Base-by-base conservation (phyloP, 2,329 filamentous ascomycete genomes). In the Epichloe scottii region DNA sequence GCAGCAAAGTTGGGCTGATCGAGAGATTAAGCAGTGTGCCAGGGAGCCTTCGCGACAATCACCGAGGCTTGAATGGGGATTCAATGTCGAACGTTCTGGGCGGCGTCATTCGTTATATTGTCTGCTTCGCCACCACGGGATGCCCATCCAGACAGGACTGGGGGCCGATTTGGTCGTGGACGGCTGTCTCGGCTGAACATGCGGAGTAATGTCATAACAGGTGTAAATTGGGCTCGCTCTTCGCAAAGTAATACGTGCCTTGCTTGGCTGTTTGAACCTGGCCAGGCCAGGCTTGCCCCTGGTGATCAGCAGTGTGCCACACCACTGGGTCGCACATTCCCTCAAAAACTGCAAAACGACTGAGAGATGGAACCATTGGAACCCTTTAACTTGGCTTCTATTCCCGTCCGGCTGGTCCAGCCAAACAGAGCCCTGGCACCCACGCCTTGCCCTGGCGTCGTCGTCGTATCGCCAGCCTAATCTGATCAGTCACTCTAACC, bases 341-440 rank as follows among this genome's bases (percentile, higher is more conserved):
- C 39, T 10, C 17, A 41, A 41, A n/a, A n/a, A n/a, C n/a, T n/a
- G n/a, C n/a, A n/a, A n/a, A 41, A 19, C 12, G 39, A 41, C 17
- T 41, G 45, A 14, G 17, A 21, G 33, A 46, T 37, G 21, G 33
- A 46, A 35, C 45, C 35, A 46, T 37, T 21, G 17, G 21, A 17
- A 42, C n/a, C 26, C 38, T 34, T 30, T 6, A 35, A 40, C 39
- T 23, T 49, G 47, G 40, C 40, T 42, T 35, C 34, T 49, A 33
- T 42, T 49, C 26, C 47, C 47, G 47, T 33, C 47, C 14, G 21
- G 47, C 47, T 23, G 47, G 47, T 49, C 38, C 26, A 30, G 37
- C 39, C 38, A 35, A 35, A 49, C 47, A 42, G 34, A 43, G 17
- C 23, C 19, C n/a, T 49, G 17, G 2, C 38, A 21, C 14, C 23